Evolutionary conservation across 495 filamentous ascomycete species (phyloP).

Genomic region (Aspergillus bertholletiae): DNA sequence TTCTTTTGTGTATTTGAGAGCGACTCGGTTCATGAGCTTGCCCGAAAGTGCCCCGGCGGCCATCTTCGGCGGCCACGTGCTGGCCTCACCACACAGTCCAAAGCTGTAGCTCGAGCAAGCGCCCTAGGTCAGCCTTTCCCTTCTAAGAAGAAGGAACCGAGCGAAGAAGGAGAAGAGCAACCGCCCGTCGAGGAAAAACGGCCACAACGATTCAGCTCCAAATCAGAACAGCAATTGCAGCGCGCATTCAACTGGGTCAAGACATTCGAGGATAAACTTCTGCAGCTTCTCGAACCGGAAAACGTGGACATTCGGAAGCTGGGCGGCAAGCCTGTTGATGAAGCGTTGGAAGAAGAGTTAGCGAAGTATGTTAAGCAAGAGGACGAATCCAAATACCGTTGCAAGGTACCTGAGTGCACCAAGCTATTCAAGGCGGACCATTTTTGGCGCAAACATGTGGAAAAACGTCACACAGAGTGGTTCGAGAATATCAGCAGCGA

Average conservation of each 20-base stretch:
- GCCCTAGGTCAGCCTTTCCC: constrained; percentile 78
- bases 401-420: constrained; percentile 90
- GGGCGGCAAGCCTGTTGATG: constrained; percentile 81
- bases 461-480: constrained; percentile 94
- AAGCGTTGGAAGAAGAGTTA: constrained; percentile 83
- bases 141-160: constrained; percentile 65
- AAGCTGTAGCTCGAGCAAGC: constrained; percentile 79
- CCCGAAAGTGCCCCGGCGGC: constrained; percentile 91
- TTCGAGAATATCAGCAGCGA: constrained; percentile 74
- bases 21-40: constrained; percentile 93
- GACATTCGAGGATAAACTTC: constrained; percentile 94
- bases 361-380: constrained; percentile 90
- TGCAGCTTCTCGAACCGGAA: constrained; percentile 87
- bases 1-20: constrained; percentile 99
- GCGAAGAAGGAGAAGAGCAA: constrained; percentile 62
- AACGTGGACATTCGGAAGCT: constrained; percentile 81
- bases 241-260: constrained; percentile 99
- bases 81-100: constrained; percentile 75
- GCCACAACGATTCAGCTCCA: constrained; percentile 60
- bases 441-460: constrained; percentile 97
- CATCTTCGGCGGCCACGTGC: constrained; percentile 88
- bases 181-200: constrained; percentile 63
- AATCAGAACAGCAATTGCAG: constrained; percentile 85
- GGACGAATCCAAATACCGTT: constrained; percentile 92
- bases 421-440: constrained; percentile 96